These are phyloP conservation scores for Fusarium sp. DNA, from an alignment of 2,329 filamentous ascomycete species.

Conservation along the genomic window DNA sequence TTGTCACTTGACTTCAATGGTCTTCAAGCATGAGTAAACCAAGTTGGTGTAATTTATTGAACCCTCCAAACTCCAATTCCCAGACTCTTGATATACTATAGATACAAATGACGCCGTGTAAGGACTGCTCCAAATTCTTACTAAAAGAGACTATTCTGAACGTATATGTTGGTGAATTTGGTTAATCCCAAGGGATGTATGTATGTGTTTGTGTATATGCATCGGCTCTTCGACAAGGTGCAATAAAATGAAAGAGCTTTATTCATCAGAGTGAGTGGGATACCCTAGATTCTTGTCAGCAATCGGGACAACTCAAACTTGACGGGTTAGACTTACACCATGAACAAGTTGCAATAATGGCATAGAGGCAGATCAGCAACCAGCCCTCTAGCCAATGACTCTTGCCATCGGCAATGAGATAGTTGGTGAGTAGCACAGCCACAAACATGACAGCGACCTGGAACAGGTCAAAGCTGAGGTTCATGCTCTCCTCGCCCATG, in stretches of 20 bases:
- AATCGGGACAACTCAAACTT: background rate
- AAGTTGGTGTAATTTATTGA: background rate
- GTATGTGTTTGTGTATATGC: background rate
- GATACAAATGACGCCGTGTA: background rate
- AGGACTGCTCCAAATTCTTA: background rate
- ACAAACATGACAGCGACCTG: conserved; percentile 89
- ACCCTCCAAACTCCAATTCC: background rate
- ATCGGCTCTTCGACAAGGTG: background rate
- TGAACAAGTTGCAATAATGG: conserved; percentile 80
- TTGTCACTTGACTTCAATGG: background rate
- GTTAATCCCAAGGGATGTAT: background rate
- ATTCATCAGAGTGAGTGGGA: conserved; percentile 24
- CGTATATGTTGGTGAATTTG: background rate
- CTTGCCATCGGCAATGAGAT: conserved; percentile 84
- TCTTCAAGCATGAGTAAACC: background rate
- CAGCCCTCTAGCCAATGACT: conserved; percentile 86
- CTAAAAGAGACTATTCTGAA: background rate
- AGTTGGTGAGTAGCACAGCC: conserved; percentile 86
- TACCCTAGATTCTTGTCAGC: conserved; percentile 34
- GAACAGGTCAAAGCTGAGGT: conserved; percentile 87
- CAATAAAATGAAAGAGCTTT: background rate
- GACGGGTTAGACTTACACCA: conserved; percentile 63
- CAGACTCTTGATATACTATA: background rate
- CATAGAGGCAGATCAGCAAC: conserved; percentile 80
- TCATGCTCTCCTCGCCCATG: conserved; percentile 78